These are phyloP conservation scores for Carex parvula DNA, from an alignment of 176 grass and related monocot genomes.

Conservation along the genomic window DNA sequence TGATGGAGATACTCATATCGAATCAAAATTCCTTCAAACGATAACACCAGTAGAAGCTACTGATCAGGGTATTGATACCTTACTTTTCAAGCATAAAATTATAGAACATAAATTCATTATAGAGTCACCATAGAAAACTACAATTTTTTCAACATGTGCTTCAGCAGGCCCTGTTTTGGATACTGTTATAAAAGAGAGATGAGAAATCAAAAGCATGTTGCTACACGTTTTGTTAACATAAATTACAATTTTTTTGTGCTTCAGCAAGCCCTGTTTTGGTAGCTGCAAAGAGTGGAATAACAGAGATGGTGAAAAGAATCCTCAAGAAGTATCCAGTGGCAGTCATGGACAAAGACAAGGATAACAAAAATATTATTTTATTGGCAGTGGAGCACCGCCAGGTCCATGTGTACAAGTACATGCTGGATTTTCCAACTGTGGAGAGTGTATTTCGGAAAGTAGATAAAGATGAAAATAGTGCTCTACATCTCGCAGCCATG, in stretches of 20 bases:
- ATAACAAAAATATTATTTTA: constrained; percentile 22
- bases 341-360: neutral
- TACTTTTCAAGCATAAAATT: too few species aligned
- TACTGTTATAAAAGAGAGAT: neutral
- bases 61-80: too few species aligned
- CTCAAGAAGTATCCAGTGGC: neutral
- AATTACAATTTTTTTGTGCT: neutral
- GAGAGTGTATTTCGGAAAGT: neutral
- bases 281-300: constrained; percentile 25
- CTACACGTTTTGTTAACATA: neutral
- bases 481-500: constrained; percentile 11
- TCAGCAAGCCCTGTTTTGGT: constrained; percentile 19
- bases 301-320: constrained; percentile 23
- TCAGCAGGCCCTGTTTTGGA: neutral
- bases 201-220: neutral
- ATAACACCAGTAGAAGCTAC: neutral
- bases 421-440: neutral
- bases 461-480: constrained; percentile 15
- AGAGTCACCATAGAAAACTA: neutral
- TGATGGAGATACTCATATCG: too few species aligned
- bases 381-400: constrained; percentile 16
- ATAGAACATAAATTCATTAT: too few species aligned
- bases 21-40: neutral
- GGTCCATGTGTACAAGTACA: neutral
- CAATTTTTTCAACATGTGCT: too few species aligned